Conservation (phyloP, 306 rosid genomes). For the Castanopsis chinensis region DNA sequence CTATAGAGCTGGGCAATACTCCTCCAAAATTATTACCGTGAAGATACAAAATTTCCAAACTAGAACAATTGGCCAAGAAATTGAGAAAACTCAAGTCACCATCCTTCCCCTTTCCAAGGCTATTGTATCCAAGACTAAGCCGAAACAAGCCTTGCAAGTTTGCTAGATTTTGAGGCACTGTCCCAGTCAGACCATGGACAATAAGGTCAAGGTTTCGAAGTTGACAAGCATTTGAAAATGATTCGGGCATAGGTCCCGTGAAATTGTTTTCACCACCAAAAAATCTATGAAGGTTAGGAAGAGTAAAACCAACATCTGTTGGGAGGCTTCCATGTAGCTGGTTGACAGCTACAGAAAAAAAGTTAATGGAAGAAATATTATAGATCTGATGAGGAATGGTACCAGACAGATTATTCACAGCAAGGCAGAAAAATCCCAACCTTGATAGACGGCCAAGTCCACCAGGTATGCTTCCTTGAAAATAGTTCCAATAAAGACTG, state of each 20-base stretch:
- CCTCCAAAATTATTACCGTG: rapidly evolving
- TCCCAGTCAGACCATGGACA: slow-evolving; percentile 35
- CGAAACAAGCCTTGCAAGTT: slow-evolving; percentile 1
- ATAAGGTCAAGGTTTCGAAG: slow-evolving; percentile 36
- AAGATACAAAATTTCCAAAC: rapidly evolving
- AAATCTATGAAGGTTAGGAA: rapidly evolving
- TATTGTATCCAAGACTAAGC: rapidly evolving
- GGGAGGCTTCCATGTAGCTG: no score
- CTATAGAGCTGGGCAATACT: no score
- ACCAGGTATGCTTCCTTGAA: no score
- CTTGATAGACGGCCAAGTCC: slow-evolving; percentile 22
- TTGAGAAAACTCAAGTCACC: no score
- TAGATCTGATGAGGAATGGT: slow-evolving; percentile 15
- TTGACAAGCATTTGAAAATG: slow-evolving; percentile 37
- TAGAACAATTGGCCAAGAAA: no score
- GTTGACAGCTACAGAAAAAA: rapidly evolving
- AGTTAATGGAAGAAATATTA: no score
- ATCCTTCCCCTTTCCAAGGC: no score
- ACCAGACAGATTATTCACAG: slow-evolving; percentile 29
- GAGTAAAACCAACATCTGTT: no score
- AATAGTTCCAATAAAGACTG: rapidly evolving
- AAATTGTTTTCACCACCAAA: rapidly evolving
- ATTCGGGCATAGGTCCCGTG: slow-evolving; percentile 39
- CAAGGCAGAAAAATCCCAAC: slow-evolving; percentile 29
- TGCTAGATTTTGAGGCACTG: slow-evolving; percentile 36